Conservation (phyloP, 2,329 filamentous ascomycete species). For the Tolypocladium guangdongense region DNA sequence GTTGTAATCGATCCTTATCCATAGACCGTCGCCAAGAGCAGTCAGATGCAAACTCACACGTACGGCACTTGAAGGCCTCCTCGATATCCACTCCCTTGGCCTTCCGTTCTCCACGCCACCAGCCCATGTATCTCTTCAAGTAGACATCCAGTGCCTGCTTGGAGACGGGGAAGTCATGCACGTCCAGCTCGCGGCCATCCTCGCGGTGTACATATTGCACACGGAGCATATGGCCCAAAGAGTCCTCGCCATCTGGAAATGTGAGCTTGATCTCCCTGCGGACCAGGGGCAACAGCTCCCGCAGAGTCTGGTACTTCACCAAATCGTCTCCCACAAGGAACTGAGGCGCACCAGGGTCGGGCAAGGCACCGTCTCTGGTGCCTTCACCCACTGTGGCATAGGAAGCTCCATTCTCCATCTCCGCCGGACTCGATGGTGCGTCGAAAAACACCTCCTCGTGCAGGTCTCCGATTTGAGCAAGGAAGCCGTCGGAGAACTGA, state of each 20-base stretch:
- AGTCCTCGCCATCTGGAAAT: conserved; percentile 37
- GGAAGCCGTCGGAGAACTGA: conserved; percentile 67
- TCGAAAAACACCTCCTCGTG: conserved; percentile 56
- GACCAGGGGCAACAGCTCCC: conserved; percentile 35
- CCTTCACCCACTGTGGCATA: not conserved
- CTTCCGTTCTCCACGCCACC: conserved; percentile 72
- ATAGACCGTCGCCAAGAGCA: conserved; percentile 70
- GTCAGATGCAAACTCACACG: conserved; percentile 69
- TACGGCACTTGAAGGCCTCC: conserved; percentile 79
- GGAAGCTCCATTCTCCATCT: not conserved
- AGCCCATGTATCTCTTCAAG: conserved; percentile 59
- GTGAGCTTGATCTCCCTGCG: conserved; percentile 36
- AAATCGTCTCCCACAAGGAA: conserved; percentile 11
- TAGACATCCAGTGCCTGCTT: conserved; percentile 52
- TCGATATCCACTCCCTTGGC: conserved; percentile 68
- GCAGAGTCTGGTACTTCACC: conserved; percentile 36
- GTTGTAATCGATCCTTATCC: conserved; percentile 41
- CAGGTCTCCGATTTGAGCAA: conserved; percentile 60
- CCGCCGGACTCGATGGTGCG: conserved; percentile 21
- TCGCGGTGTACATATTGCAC: conserved; percentile 43
- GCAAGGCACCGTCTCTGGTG: too few species aligned
- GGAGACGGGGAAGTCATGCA: conserved; percentile 56
- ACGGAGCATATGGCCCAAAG: conserved; percentile 38
- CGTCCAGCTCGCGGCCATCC: conserved; percentile 42
- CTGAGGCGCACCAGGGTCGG: too few species aligned